phyloP scores from a whole-genome alignment of 2,329 filamentous ascomycete genomes.

The Penicillium sp. region DNA sequence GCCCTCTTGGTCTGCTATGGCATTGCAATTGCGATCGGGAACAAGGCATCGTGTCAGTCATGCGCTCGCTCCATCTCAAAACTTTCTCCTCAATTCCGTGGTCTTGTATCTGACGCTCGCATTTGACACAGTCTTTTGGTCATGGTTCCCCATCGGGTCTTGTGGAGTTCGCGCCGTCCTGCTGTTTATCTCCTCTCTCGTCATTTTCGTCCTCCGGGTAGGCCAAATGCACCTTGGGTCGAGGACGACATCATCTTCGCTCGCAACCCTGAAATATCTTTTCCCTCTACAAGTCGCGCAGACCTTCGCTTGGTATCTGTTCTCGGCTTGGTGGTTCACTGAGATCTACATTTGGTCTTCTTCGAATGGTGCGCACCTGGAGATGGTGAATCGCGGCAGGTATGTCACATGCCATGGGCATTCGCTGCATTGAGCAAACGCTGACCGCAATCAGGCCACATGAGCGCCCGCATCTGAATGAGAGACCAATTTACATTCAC shows the following conservation, averaged over 20 bases:
- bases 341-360: constrained; percentile 77
- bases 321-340: constrained; percentile 77
- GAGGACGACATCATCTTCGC: constrained; percentile 68
- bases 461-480: constrained; percentile 77
- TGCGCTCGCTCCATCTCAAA: background rate
- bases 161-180: constrained; percentile 72
- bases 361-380: constrained; percentile 60
- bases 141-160: constrained; percentile 78
- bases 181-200: constrained; percentile 73
- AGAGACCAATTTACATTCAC: constrained; percentile 78
- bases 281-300: constrained; percentile 63
- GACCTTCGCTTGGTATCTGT: constrained; percentile 71
- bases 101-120: background rate
- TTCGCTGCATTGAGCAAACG: constrained; percentile 2
- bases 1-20: constrained; percentile 71
- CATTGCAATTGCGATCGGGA: constrained; percentile 68
- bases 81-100: constrained; percentile 2
- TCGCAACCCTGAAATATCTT: constrained; percentile 62
- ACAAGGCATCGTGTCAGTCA: constrained; percentile 67
- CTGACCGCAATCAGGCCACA: constrained; percentile 39
- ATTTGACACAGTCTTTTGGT: constrained; percentile 67
- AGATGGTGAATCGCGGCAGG: constrained; percentile 69
- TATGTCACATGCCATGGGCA: constrained; percentile 42
- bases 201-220: constrained; percentile 81
- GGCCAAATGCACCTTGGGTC: constrained; percentile 75